Evolutionary conservation across 352 stramenopile species (phyloP).

Genomic region (Pythium insidiosum): DNA sequence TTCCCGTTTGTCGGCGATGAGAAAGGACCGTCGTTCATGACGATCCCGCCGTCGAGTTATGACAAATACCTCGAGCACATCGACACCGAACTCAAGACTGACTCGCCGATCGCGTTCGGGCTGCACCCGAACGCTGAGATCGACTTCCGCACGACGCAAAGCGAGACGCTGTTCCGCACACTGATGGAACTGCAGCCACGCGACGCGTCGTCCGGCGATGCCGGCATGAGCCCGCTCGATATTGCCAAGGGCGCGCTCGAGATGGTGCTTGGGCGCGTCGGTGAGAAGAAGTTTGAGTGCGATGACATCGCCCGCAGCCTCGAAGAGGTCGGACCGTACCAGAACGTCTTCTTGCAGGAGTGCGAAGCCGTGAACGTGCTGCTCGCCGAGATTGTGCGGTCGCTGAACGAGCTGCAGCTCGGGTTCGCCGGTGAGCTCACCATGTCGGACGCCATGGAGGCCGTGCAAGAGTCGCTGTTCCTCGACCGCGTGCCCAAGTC

Average conservation of each 20-base stretch:
- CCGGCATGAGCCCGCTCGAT: constrained; percentile 88
- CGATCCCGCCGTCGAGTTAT: constrained; percentile 91
- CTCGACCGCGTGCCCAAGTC: constrained; percentile 88
- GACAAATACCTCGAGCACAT: constrained; percentile 98
- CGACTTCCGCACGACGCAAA: constrained; percentile 96
- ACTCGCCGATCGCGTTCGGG: constrained; percentile 96
- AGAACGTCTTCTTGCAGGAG: constrained; percentile 98
- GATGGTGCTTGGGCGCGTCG: constrained; percentile 92
- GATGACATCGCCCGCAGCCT: constrained; percentile 92
- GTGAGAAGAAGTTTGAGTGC: constrained; percentile 97
- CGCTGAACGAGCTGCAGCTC: constrained; percentile 94
- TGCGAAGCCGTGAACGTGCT: constrained; percentile 97
- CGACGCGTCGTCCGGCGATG: constrained; percentile 81
- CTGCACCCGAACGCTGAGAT: constrained; percentile 98
- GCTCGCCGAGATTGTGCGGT: constrained; percentile 92
- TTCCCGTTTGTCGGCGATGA: constrained; percentile 97
- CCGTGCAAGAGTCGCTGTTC: constrained; percentile 92
- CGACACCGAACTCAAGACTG: constrained; percentile 92
- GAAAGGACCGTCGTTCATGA: constrained; percentile 90
- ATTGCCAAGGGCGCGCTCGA: constrained; percentile 87
- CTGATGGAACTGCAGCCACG: constrained; percentile 94
- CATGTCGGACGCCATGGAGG: constrained; percentile 97
- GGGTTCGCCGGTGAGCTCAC: constrained; percentile 96
- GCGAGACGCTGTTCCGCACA: constrained; percentile 93
- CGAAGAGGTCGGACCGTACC: constrained; percentile 92